A percentile compares a stretch with the other conserved stretches of the same genome.
phyloP scores from a whole-genome alignment of 2,329 filamentous ascomycete species.

The Fusarium fujikuroi region DNA sequence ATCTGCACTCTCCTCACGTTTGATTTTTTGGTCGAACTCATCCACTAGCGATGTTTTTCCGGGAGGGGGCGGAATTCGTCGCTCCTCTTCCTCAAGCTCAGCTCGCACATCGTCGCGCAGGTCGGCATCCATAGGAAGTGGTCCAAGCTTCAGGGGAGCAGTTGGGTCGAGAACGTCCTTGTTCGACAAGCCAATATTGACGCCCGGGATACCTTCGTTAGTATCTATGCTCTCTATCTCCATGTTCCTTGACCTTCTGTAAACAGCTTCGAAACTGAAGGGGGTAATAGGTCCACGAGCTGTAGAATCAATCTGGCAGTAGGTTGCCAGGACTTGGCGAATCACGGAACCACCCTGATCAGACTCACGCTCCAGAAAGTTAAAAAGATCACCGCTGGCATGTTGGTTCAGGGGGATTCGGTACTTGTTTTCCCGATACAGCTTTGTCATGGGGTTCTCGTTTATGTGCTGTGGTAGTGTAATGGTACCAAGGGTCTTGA shows the following conservation, averaged over 20 bases:
- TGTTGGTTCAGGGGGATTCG: conserved; percentile 88
- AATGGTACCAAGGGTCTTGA: conserved; percentile 79
- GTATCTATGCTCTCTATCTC: conserved; percentile 72
- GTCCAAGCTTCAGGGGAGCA: conserved; percentile 77
- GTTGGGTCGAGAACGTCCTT: conserved; percentile 68
- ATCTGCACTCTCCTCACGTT: conserved; percentile 89
- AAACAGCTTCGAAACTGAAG: conserved; percentile 70
- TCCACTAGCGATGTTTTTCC: conserved; percentile 82
- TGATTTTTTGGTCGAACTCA: conserved; percentile 87
- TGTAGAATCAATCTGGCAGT: conserved; percentile 68
- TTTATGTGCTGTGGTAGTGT: conserved; percentile 80
- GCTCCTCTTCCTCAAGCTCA: conserved; percentile 87
- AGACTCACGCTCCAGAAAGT: conserved; percentile 88
- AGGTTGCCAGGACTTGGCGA: conserved; percentile 73
- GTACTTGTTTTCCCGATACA: conserved; percentile 90
- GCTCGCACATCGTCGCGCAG: conserved; percentile 86
- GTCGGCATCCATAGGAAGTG: conserved; percentile 83
- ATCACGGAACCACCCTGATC: conserved; percentile 84
- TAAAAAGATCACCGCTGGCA: conserved; percentile 83
- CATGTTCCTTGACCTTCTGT: conserved; percentile 66
- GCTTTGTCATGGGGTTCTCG: conserved; percentile 79
- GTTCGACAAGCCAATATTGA: conserved; percentile 70
- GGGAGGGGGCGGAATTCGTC: conserved; percentile 74
- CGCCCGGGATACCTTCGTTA: conserved; percentile 72
- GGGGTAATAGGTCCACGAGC: conserved; percentile 71